Evolutionary conservation across 768 basidiomycete genomes (phyloP).

Genomic region (Pisolithus orientalis): DNA sequence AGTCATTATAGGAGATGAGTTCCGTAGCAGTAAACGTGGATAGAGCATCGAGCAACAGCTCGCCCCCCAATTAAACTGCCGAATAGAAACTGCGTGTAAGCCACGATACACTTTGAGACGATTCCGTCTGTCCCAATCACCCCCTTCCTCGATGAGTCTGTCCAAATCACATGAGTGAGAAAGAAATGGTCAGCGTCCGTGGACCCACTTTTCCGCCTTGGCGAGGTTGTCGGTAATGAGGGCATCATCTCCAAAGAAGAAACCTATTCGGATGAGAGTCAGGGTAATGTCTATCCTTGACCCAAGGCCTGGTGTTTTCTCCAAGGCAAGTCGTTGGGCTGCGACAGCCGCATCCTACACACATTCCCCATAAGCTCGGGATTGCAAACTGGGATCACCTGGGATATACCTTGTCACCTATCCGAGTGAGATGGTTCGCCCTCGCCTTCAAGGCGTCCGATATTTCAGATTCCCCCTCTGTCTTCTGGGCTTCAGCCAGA

Average conservation of each 20-base stretch:
- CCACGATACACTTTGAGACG: conserved; percentile 38
- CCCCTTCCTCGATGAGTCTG: conserved; percentile 89
- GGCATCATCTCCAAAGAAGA: conserved; percentile 78
- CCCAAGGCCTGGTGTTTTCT: conserved; percentile 90
- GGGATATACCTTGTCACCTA: conserved; percentile 39
- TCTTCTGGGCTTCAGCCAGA: conserved; percentile 81
- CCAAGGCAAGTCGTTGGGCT: conserved; percentile 77
- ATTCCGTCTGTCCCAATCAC: conserved; percentile 94
- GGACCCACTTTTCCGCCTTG: conserved; percentile 66
- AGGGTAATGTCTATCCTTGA: conserved; percentile 91
- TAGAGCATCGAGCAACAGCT: conserved; percentile 83
- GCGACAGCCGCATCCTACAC: conserved; percentile 71
- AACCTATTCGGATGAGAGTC: conserved; percentile 79
- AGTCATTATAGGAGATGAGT: conserved; percentile 81
- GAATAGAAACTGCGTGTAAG: conserved; percentile 70
- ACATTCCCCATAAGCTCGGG: conserved; percentile 11
- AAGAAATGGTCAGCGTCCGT: conserved; percentile 19
- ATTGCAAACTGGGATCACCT: conserved; percentile 21
- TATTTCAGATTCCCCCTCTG: conserved; percentile 88
- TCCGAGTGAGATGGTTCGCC: conserved; percentile 80
- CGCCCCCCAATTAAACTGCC: conserved; percentile 79
- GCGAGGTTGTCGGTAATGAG: conserved; percentile 67
- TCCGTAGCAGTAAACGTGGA: conserved; percentile 95
- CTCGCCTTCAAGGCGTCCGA: conserved; percentile 78
- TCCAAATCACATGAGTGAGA: neutral